Base-by-base conservation (phyloP, 495 filamentous ascomycete species). In the Talaromyces adpressus region DNA sequence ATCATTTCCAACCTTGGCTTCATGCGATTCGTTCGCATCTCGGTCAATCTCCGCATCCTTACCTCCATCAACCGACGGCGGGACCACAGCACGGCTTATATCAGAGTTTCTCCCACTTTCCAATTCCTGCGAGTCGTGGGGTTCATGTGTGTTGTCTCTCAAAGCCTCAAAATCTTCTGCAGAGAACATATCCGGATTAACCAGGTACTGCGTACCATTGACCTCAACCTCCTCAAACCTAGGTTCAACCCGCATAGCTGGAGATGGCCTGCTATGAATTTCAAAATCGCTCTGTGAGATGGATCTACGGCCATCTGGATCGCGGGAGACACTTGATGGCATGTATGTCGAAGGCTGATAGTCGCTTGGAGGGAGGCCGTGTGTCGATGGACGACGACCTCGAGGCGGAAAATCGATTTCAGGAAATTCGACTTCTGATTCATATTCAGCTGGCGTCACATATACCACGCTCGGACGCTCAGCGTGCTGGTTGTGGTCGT, bases 41-140 rank as follows among this genome's bases (percentile, higher is more conserved):
- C 69, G 41, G 14, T 70, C 65, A 52, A 68, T 53, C 3, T 67
- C 68, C 6, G 61, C 53, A n/a, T 65, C 65, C 23, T 67, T 57
- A 52, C 23, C 47, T 34, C 62, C 45, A 9, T 16, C 27, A 51
- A 39, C 62, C 32, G 12, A 34, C 53, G 39, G 30, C 8, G 53
- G 62, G 16, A 63, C 62, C 9, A 57, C 34, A 11, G 41, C 34
- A 18, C 57, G 54, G 32, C 56, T 64, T n/a, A 57, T 20, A 30
- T 47, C 34, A 18, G 57, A 64, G 41, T 54, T 64, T 29, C 29
- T 34, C 0, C 30, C 62, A 45, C 62, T 54, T 6, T 56, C 49
- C 25, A 63, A 51, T 12, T 64, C 58, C 53, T 62, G 61, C 30
- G 62, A 45, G 39, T 62, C 47, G 20, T 51, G 39, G 1, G 61